Conservation (phyloP, 768 basidiomycete genomes). For the Xerocomus brunneocitrinus region DNA sequence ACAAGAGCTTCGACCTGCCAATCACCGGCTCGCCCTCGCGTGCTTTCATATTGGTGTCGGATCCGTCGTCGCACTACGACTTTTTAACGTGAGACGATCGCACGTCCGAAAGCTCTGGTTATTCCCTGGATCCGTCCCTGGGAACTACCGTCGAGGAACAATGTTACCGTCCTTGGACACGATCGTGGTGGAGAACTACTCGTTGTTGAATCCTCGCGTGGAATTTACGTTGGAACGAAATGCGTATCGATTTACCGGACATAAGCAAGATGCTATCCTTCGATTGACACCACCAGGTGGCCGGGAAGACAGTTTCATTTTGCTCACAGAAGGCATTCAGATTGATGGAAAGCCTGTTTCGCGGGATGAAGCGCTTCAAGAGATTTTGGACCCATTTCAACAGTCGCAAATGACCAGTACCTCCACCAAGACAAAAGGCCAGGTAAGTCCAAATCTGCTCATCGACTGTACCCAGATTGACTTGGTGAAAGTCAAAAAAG, state of each 20-base stretch:
- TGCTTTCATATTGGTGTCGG: slow-evolving; percentile 28
- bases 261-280: slow-evolving; percentile 20
- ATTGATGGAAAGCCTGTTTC: slow-evolving; percentile 24
- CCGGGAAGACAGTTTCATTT: slow-evolving; percentile 18
- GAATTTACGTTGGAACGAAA: slow-evolving; percentile 25
- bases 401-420: neutral
- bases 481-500: slow-evolving; percentile 10
- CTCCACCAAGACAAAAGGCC: slow-evolving; percentile 13
- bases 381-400: slow-evolving; percentile 20
- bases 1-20: slow-evolving; percentile 27
- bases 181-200: slow-evolving; percentile 23
- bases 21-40: slow-evolving; percentile 27
- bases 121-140: slow-evolving; percentile 23
- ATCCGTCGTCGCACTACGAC: slow-evolving; percentile 24
- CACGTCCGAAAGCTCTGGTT: slow-evolving; percentile 31
- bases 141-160: slow-evolving; percentile 17
- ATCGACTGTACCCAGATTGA: slow-evolving; percentile 5
- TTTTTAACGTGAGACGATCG: slow-evolving; percentile 25
- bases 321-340: slow-evolving; percentile 22
- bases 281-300: slow-evolving; percentile 10
- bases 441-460: slow-evolving; percentile 9
- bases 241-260: slow-evolving; percentile 18
- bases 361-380: slow-evolving; percentile 15
- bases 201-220: slow-evolving; percentile 14
- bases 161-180: slow-evolving; percentile 23